Conservation (phyloP, 371 early-diverging fungal genomes). For the Circinella umbellata region DNA sequence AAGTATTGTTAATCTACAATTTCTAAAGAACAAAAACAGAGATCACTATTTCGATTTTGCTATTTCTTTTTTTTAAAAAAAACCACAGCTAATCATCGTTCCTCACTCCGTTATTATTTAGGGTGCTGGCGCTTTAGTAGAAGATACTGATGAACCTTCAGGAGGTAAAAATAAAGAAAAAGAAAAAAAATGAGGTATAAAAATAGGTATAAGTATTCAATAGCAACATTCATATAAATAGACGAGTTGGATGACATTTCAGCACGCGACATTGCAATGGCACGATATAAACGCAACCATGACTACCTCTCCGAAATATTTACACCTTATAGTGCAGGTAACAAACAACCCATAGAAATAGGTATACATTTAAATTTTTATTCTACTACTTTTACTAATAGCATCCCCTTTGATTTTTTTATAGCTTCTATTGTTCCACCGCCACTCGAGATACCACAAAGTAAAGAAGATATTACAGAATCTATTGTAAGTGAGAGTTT, state of each 20-base stretch:
- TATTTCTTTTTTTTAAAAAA: too few relatives aligned
- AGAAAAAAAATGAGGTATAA: neutral
- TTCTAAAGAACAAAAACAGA: too few relatives aligned
- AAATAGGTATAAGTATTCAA: neutral
- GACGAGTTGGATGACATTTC: conserved; percentile 78
- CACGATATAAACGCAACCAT: conserved; percentile 82
- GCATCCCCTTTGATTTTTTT: neutral
- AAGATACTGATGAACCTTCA: conserved; percentile 29
- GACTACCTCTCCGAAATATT: conserved; percentile 79
- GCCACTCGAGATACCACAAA: conserved; percentile 35
- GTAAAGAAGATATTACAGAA: conserved; percentile 42
- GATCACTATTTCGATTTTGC: too few relatives aligned
- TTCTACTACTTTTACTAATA: neutral
- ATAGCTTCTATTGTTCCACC: conserved; percentile 47
- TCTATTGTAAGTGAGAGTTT: conserved; percentile 31
- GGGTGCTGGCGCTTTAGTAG: conserved; percentile 3
- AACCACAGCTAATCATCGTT: too few relatives aligned
- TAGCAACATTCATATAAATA: conserved; percentile 14
- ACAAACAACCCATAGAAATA: conserved; percentile 20
- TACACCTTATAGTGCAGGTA: conserved; percentile 71
- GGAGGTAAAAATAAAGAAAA: conserved; percentile 18
- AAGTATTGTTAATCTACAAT: conserved; percentile 11
- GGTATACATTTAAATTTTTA: neutral
- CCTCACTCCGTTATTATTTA: neutral
- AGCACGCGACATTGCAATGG: conserved; percentile 73